Base-by-base conservation (phyloP, 805 yeast species). In the Metschnikowia shivogae region DNA sequence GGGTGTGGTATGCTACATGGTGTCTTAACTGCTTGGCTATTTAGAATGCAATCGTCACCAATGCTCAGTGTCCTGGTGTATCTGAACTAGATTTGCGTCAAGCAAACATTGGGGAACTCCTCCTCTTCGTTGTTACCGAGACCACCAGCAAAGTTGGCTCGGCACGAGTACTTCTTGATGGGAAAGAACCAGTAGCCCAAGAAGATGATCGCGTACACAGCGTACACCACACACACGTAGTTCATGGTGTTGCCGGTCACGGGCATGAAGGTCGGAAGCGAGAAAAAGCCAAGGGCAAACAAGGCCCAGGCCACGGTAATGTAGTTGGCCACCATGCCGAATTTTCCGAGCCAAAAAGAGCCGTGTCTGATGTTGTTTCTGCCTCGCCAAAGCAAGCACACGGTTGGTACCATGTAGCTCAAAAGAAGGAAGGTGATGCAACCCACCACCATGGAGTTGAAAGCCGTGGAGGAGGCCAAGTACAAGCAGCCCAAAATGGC, bases 121-220 rank as follows among this genome's bases (percentile, higher is more conserved):
- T 59, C 63, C 56, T 70, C 76, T 42, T 67, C 72, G 47, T 60
- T 59, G 47, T 62, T 62, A 26, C 61, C 64, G 44, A 62, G 52
- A 10, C 76, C 76, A 14, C 75, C 75, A 19, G 75, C 74, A 50
- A 71, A 71, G 33, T 55, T 54, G 42, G 62, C 67, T 52, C 69
- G 61, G 53, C 73, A 66, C 34, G 68, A 58, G 55, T 58, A 68
- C 22, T 58, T 61, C 49, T 62, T 64, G 47, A 67, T 57, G 31
- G 75, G 74, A 62, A 68, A 70, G 56, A 59, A 70, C 74, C 74
- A 70, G 58, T 68, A 70, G 22, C 56, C 70, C 49, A 68, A 49
- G 9, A 68, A 58, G 58, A 64, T 65, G 22, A 64, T 48, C 14
- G 66, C 49, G 53, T 67, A 69, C 31, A 64, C 59, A 1, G 48